phyloP scores from a whole-genome alignment of 257 asterid genomes.

The Ophiorrhiza pumila region DNA sequence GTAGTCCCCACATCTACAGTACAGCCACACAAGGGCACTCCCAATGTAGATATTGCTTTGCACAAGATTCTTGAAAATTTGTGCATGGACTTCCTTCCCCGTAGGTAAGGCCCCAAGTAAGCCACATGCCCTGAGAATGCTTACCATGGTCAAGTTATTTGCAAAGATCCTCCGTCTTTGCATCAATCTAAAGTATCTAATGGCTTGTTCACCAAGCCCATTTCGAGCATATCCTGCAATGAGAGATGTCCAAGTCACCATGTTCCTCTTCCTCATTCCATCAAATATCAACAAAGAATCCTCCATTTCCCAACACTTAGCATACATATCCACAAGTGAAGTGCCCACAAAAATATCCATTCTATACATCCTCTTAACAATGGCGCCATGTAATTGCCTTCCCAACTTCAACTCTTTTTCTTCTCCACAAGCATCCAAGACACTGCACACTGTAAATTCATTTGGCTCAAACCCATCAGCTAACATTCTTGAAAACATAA shows the following conservation, averaged over 20 bases:
- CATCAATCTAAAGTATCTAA: conserved; percentile 55
- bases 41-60: conserved; percentile 55
- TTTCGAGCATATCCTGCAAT: conserved; percentile 82
- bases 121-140: conserved; percentile 74
- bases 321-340: conserved; percentile 69
- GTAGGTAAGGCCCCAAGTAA: conserved; percentile 40
- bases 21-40: conserved; percentile 79
- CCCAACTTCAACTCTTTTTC: conserved; percentile 60
- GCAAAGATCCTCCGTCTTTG: conserved; percentile 43
- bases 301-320: conserved; percentile 59
- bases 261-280: conserved; percentile 57
- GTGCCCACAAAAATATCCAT: conserved; percentile 63
- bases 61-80: conserved; percentile 47
- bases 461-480: too few species aligned
- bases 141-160: conserved; percentile 63
- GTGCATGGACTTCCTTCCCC: conserved; percentile 81
- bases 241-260: conserved; percentile 67
- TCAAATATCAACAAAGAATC: conserved; percentile 54
- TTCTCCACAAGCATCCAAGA: conserved; percentile 76
- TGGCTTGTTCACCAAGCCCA: conserved; percentile 59
- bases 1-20: conserved; percentile 69
- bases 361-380: conserved; percentile 51
- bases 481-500: conserved; percentile 42
- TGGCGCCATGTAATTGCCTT: conserved; percentile 56
- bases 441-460: too few species aligned